Conservation (phyloP, 345 rosid species). For the Microcos paniculata region DNA sequence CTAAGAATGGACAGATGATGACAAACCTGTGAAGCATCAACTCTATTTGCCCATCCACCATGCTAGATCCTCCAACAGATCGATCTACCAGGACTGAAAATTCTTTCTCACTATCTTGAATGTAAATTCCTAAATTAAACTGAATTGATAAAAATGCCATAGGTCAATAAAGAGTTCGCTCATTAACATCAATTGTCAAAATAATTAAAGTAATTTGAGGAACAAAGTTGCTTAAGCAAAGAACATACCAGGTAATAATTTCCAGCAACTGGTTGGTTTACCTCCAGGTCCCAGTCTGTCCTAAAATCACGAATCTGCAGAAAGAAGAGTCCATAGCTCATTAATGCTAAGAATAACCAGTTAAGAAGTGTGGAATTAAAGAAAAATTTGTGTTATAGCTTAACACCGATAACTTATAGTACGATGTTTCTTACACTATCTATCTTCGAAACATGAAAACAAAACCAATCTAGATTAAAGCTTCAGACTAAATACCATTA, state of each 20-base stretch:
- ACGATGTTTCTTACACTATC: background rate
- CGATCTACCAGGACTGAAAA: slow-evolving; percentile 92
- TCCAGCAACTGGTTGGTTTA: slow-evolving; percentile 89
- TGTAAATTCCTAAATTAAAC: slow-evolving; percentile 90
- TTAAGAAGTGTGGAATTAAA: slow-evolving; percentile 5
- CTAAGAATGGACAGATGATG: background rate
- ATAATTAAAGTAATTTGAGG: background rate
- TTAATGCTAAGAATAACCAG: slow-evolving; percentile 11
- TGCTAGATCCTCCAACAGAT: slow-evolving; percentile 84
- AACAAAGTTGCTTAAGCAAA: background rate
- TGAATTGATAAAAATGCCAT: slow-evolving; percentile 30
- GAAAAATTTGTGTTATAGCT: background rate
- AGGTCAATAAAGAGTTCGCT: background rate
- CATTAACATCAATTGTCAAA: background rate
- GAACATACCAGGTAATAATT: slow-evolving; percentile 90
- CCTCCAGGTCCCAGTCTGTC: slow-evolving; percentile 90
- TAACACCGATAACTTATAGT: background rate
- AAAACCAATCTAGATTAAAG: slow-evolving; percentile 8
- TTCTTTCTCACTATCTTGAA: slow-evolving; percentile 70
- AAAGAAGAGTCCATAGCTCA: slow-evolving; percentile 17
- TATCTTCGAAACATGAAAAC: slow-evolving; percentile 12
- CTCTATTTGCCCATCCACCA: slow-evolving; percentile 90
- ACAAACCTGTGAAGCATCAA: slow-evolving; percentile 91
- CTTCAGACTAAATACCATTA: slow-evolving; percentile 1
- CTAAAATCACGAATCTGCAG: slow-evolving; percentile 89